phyloP scores from a whole-genome alignment of 2,329 filamentous ascomycete genomes.

The Botrytis sinoallii region DNA sequence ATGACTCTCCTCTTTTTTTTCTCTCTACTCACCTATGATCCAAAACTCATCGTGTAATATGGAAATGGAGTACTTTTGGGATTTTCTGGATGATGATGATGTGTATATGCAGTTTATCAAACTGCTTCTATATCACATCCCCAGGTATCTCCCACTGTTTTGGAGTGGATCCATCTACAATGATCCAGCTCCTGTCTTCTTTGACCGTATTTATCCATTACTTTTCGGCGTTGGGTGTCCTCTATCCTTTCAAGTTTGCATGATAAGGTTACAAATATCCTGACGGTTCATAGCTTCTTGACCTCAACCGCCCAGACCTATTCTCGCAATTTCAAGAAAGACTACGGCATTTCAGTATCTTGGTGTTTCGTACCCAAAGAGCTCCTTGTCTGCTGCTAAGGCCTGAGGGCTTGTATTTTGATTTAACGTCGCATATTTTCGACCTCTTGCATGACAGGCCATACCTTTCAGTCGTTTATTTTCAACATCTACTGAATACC shows the following conservation, averaged over 20 bases:
- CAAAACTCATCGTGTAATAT: not conserved
- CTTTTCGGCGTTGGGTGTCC: no score
- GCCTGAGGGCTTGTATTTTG: not conserved
- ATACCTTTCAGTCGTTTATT: not conserved
- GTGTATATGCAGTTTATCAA: not conserved
- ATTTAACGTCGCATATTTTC: not conserved
- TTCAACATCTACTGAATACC: not conserved
- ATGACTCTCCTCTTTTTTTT: not conserved
- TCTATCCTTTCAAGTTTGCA: not conserved
- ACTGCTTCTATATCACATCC: not conserved
- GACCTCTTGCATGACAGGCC: not conserved
- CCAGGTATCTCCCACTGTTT: not conserved
- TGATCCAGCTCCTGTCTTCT: not conserved
- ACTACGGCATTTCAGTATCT: not conserved
- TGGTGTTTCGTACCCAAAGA: not conserved
- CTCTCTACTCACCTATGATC: not conserved
- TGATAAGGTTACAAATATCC: not conserved
- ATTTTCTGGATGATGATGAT: not conserved
- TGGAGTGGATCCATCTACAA: not conserved
- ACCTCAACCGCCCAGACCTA: not conserved
- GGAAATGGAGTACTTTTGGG: not conserved
- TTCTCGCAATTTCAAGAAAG: not conserved
- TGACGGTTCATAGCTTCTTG: conserved; percentile 3
- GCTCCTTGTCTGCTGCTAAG: not conserved
- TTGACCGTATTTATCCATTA: not conserved